Evolutionary conservation across 1,284 basidiomycete genomes (phyloP).

Genomic region (Cystobasidium sp.): DNA sequence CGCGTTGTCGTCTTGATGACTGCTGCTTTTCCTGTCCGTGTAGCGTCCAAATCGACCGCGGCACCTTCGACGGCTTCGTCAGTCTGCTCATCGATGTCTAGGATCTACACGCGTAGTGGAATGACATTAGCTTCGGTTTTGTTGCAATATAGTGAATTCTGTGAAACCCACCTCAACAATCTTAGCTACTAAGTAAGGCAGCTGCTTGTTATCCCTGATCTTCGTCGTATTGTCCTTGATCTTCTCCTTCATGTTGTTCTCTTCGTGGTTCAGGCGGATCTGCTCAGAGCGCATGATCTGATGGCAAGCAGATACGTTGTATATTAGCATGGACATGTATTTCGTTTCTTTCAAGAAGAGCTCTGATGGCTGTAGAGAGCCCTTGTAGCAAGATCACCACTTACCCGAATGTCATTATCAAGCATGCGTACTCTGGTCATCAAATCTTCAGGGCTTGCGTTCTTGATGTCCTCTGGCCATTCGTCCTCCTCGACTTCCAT

Average conservation of each 20-base stretch:
- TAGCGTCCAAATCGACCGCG: constrained; percentile 88
- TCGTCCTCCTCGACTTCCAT: constrained; percentile 62
- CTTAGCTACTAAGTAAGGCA: constrained; percentile 97
- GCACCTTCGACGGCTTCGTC: constrained; percentile 80
- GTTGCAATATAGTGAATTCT: background rate
- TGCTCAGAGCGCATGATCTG: constrained; percentile 96
- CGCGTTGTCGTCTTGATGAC: constrained; percentile 98
- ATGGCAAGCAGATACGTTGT: background rate
- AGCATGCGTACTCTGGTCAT: constrained; percentile 78
- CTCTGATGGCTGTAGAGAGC: background rate
- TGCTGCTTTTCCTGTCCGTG: constrained; percentile 95
- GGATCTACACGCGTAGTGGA: constrained; percentile 66
- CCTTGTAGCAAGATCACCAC: constrained; percentile 47
- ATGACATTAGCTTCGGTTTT: background rate
- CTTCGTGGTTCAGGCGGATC: constrained; percentile 87
- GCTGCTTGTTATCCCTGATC: constrained; percentile 98
- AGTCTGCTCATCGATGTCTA: constrained; percentile 87
- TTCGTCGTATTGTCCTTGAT: constrained; percentile 98
- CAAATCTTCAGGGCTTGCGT: constrained; percentile 78
- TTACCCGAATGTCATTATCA: constrained; percentile 90
- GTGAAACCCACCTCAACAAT: constrained; percentile 76
- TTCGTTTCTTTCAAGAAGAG: background rate
- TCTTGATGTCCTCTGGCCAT: constrained; percentile 77
- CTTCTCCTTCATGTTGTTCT: constrained; percentile 95
- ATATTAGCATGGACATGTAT: constrained; percentile 17